Evolutionary conservation across 2,329 filamentous ascomycete species (phyloP).

Genomic region (Graphilbum sp.): DNA sequence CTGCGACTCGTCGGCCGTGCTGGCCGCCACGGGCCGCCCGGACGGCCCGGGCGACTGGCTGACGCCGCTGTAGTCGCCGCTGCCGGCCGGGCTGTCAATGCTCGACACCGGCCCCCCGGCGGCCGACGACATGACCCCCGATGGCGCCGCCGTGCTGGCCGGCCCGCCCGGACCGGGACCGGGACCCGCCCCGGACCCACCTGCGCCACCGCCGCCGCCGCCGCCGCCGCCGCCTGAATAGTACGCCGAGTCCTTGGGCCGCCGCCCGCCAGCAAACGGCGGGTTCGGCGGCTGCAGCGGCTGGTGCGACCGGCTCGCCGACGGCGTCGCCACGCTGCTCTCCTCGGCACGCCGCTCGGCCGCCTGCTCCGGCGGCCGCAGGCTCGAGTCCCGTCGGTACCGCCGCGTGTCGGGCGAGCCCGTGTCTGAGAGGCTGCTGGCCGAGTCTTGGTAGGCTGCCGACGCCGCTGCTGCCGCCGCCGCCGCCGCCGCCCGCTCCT

Average conservation of each 20-base stretch:
- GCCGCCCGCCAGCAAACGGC: slow-evolving; percentile 33
- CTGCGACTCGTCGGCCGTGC: slow-evolving; percentile 13
- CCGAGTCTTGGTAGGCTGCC: slow-evolving; percentile 30
- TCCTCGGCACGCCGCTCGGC: slow-evolving; percentile 28
- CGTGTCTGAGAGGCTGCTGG: slow-evolving; percentile 39
- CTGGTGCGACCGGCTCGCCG: slow-evolving; percentile 14
- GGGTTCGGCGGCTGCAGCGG: slow-evolving; percentile 39
- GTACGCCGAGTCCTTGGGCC: slow-evolving; percentile 44
- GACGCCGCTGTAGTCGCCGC: slow-evolving; percentile 36
- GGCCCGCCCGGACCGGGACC: too few relatives aligned
- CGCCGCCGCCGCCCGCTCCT: slow-evolving; percentile 19
- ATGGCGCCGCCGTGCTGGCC: slow-evolving; percentile 15
- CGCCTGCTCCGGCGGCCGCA: slow-evolving; percentile 26
- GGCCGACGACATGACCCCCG: slow-evolving; percentile 20
- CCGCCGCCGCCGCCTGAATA: slow-evolving; percentile 27
- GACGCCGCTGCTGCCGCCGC: too few relatives aligned
- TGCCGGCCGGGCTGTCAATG: slow-evolving; percentile 24
- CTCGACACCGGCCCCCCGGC: slow-evolving; percentile 25
- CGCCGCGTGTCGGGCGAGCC: slow-evolving; percentile 33
- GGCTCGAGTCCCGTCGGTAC: slow-evolving; percentile 38
- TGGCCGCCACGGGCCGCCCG: slow-evolving; percentile 14
- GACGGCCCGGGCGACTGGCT: slow-evolving; percentile 28
- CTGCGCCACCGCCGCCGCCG: not conserved
- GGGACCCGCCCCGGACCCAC: too few relatives aligned
- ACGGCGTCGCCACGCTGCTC: not conserved